Conservation (phyloP, 2,329 filamentous ascomycete species). For the Hypoxylon sp. region DNA sequence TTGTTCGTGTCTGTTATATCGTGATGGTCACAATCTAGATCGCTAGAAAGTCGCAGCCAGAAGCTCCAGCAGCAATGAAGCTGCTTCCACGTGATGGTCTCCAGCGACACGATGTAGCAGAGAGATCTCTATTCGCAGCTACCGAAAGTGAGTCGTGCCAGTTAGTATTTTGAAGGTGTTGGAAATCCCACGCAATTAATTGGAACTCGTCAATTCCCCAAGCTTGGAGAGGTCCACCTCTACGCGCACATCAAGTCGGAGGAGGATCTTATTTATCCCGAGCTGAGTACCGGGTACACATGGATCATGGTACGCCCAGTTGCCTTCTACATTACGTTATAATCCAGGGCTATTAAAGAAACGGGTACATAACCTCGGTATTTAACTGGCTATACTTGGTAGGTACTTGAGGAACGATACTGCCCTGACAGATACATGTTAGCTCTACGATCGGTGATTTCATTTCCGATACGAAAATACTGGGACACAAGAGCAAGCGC, state of each 20-base stretch:
- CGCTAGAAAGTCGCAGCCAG: slow-evolving; percentile 23
- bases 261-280: slow-evolving; percentile 34
- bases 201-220: slow-evolving; percentile 38
- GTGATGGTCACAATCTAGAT: slow-evolving; percentile 23
- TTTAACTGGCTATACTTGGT: slow-evolving; percentile 4
- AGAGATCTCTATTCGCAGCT: slow-evolving; percentile 13
- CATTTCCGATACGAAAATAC: slow-evolving; percentile 36
- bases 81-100: slow-evolving; percentile 17
- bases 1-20: slow-evolving; percentile 19
- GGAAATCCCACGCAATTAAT: slow-evolving; percentile 44
- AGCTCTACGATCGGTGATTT: slow-evolving; percentile 27
- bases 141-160: slow-evolving; percentile 24
- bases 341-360: slow-evolving; percentile 20
- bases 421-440: background rate
- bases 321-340: slow-evolving; percentile 1
- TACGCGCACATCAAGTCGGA: slow-evolving; percentile 20
- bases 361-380: slow-evolving; percentile 41
- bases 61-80: slow-evolving; percentile 18
- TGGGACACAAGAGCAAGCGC: slow-evolving; percentile 2
- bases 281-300: background rate
- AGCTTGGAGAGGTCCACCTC: slow-evolving; percentile 14
- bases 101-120: background rate
- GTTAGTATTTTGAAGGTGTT: slow-evolving; percentile 31
- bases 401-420: background rate
- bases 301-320: background rate